Base-by-base conservation (phyloP, 148 eudicot species). In the Heliamphora exappendiculata region DNA sequence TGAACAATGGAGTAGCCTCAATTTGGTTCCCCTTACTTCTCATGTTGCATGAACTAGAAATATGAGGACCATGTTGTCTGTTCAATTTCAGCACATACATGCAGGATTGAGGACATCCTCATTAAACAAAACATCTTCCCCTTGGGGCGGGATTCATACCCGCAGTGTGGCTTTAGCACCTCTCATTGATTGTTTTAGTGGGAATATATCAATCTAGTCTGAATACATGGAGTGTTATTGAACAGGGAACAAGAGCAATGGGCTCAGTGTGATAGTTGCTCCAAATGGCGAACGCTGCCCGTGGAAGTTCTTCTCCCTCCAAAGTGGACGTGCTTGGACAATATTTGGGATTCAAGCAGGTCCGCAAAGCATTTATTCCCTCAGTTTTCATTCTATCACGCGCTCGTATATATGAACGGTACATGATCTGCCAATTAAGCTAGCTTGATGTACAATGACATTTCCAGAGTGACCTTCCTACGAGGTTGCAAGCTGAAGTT, bases 221-320 rank as follows among this genome's bases (percentile, higher is more conserved):
- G 34, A 79, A 39, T 44, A n/a, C n/a, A 19, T 42, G 49, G 33
- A 28, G 28, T 64, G 28, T 78, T 58, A 57, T 60, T 29, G 58
- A 85, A 17, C 85, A 91, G 98, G 84, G 89, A 83, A 76, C 90
- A 89, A 73, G 93, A 89, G 41, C 98, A 95, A 81, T 88, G 97
- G 96, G 93, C 87, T 76, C 97, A 89, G 80, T 95, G 98, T 82
- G 96, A 92, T 85, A 83, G 77, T 79, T 95, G 99, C 82, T 81
- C 76, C 49, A 89, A 91, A 83, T 91, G 97, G 97, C 88, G 96
- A 84, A 92, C 85, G 85, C 82, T 95, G 76, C 96, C 96, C 1
- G 79, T 78, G 63, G 84, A 90, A 68, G 78, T 89, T 86, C 91
- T 88, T 74, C 86, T 95, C 51, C 91, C 94, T 73, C 84, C 99